Base-by-base conservation (phyloP, 2,329 filamentous ascomycete genomes). In the Fusarium sp. region DNA sequence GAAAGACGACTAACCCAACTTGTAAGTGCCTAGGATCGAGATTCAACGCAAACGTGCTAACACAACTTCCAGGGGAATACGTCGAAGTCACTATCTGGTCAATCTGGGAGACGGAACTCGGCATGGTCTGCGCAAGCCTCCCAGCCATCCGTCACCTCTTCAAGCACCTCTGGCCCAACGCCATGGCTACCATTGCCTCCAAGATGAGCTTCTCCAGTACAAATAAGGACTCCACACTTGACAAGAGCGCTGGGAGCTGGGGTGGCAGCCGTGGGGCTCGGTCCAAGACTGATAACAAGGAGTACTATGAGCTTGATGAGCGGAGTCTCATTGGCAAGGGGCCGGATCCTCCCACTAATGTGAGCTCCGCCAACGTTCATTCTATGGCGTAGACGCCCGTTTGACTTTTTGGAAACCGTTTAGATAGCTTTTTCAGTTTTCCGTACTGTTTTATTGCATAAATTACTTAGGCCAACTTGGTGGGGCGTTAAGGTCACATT, bases 81-180 rank as follows among this genome's bases (percentile, higher is more conserved):
- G 49, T 64, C 3, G 71, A 73, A 14, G 71, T 73, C 5, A 73
- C 71, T 1, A 73, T 73, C 4, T 73, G 71, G 71, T 73, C 71
- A 3, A 73, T 73, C 37, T 73, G 71, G 71, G 71, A 73, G 23
- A 73, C 71, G 3, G 71, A 73, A 35, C 58, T 73, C 13, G 71
- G 71, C 38, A 73, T 73, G 67, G 58, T 73, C 5, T 73, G 71
- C 10, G 71, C 71, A 13, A 71, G 71, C 50, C 48, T 73, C 3
- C 71, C 71, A 2, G 71, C 71, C 11, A 73, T 73, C 20, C 67
- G 71, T 3, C 71, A 73, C 18, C 70, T 73, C 11, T 66, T 60
- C 67, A 73, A 73, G 58, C 67, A 73, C 42, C 27, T 73, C 23
- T 73, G 64, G 60, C 71, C 70, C 12, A 71, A 73, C 41, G 71